These are phyloP conservation scores for Theileria annulata DNA, from an alignment of 169 alveolate genomes.

Conservation along the genomic window DNA sequence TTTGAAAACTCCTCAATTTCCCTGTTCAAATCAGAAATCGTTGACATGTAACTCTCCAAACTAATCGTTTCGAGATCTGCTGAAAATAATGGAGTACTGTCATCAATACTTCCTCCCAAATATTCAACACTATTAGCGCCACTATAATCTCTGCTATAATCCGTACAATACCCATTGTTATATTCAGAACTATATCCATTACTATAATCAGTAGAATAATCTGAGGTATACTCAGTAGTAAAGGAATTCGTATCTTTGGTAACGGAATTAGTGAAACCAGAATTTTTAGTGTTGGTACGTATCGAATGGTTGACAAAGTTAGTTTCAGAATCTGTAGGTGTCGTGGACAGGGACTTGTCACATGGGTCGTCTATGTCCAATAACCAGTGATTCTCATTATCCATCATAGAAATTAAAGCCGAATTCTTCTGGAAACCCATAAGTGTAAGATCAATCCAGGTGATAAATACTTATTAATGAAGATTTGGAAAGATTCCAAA, in stretches of 20 bases:
- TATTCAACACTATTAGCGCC: not conserved
- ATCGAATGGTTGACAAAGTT: not conserved
- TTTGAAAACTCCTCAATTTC: constrained; percentile 67
- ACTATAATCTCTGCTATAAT: not conserved
- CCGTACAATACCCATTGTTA: not conserved
- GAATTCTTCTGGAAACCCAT: not conserved
- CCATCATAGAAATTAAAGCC: not conserved
- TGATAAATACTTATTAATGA: no score
- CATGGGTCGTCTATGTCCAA: constrained; percentile 7
- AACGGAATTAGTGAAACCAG: no score
- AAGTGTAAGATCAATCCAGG: not conserved
- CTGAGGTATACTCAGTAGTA: not conserved
- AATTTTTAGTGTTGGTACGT: not conserved
- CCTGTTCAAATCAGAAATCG: constrained; percentile 41
- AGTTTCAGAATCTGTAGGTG: not conserved
- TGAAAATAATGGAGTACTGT: not conserved
- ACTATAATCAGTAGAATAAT: no score
- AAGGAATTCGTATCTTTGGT: not conserved
- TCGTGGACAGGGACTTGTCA: constrained; percentile 6
- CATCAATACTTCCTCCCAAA: not conserved
- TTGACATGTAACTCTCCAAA: constrained; percentile 33
- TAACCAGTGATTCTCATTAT: not conserved
- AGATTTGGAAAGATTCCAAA: not conserved
- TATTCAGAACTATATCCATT: no score
- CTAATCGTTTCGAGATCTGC: constrained; percentile 29